Conservation (phyloP, 805 yeast genomes). For the Teunomyces panamensis region DNA sequence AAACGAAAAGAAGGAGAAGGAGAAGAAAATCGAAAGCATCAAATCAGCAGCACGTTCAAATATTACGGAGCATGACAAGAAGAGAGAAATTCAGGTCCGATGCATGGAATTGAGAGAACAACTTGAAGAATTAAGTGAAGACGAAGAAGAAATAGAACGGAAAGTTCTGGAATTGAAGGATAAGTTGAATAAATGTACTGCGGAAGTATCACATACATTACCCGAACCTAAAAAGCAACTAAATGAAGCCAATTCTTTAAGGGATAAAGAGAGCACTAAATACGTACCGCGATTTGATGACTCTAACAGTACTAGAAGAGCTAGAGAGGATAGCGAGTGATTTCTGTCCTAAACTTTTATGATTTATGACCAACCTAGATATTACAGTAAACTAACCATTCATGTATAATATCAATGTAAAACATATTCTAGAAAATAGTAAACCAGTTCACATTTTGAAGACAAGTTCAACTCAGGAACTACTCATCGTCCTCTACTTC, state of each 20-base stretch:
- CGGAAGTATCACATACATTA: neutral
- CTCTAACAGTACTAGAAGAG: neutral
- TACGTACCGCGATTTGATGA: conserved; percentile 1
- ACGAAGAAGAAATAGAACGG: conserved; percentile 27
- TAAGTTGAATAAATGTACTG: conserved; percentile 8
- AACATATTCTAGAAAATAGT: neutral
- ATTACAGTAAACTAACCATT: neutral
- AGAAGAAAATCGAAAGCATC: neutral
- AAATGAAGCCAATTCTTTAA: neutral
- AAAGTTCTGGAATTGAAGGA: conserved; percentile 19
- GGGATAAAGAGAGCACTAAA: neutral
- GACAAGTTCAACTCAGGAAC: too few species aligned
- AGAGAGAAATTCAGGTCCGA: conserved; percentile 41
- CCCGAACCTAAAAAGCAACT: neutral
- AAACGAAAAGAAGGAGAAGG: conserved; percentile 19
- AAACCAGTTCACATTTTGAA: too few species aligned
- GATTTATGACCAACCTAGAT: conserved; percentile 1
- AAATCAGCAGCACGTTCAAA: conserved; percentile 17
- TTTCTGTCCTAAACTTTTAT: neutral
- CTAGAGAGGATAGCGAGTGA: neutral
- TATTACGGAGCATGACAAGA: conserved; percentile 32
- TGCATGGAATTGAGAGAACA: conserved; percentile 51
- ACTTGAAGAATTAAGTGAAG: conserved; percentile 47
- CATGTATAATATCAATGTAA: neutral
- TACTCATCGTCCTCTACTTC: neutral